A percentile compares a stretch with the other conserved stretches of the same genome.
These are phyloP conservation scores for Trichothecium roseum DNA, from an alignment of 2,329 filamentous ascomycete species.

Conservation along the genomic window DNA sequence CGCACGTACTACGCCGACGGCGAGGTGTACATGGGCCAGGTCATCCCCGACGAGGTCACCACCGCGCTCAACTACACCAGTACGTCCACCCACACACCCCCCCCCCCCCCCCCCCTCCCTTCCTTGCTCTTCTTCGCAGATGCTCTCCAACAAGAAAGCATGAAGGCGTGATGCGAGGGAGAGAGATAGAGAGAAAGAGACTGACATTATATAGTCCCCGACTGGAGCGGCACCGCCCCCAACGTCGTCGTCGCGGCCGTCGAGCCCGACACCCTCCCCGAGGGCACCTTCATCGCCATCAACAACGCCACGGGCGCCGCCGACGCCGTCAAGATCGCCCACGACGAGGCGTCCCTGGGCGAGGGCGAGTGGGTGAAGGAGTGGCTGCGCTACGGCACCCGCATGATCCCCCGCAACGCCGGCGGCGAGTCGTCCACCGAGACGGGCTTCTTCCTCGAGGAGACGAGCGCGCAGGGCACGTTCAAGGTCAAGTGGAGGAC, in stretches of 20 bases:
- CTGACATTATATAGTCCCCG: constrained; percentile 2
- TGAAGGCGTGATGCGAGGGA: background rate
- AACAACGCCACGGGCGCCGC: constrained; percentile 6
- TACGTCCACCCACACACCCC: background rate
- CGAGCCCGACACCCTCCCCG: constrained; percentile 2
- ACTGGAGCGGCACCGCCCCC: constrained; percentile 3
- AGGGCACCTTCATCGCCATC: constrained; percentile 4
- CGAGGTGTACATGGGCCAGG: constrained; percentile 3
- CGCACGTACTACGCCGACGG: constrained; percentile 5
- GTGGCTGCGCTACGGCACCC: constrained; percentile 4
- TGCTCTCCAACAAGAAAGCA: no score
- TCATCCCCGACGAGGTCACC: background rate
- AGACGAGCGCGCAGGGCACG: background rate
- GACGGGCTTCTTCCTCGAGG: constrained; percentile 4
- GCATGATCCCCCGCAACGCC: background rate
- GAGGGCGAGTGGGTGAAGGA: background rate
- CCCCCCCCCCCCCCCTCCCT: background rate
- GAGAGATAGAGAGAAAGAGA: background rate
- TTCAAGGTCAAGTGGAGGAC: no score
- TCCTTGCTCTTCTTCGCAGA: no score
- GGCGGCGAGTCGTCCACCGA: background rate
- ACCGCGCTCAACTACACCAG: constrained; percentile 4
- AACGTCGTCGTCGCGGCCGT: constrained; percentile 2
- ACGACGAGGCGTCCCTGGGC: constrained; percentile 3
- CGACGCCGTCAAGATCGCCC: constrained; percentile 3